These are phyloP conservation scores for Scopulariopsis brevicaulis DNA, from an alignment of 2,329 filamentous ascomycete genomes.

Conservation along the genomic window DNA sequence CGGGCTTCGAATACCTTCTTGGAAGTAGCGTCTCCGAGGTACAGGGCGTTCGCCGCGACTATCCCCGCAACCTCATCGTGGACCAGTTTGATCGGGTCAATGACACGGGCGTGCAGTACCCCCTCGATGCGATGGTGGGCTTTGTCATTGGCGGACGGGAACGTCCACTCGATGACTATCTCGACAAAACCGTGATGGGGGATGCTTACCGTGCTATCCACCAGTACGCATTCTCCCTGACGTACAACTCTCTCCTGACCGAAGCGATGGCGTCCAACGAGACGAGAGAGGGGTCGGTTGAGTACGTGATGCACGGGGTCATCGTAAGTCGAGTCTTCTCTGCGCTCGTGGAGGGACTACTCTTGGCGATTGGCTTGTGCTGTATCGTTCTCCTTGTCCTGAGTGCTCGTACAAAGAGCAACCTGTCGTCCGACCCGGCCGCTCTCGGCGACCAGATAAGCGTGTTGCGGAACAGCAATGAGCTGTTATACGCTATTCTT, in stretches of 20 bases:
- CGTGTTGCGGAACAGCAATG: constrained; percentile 9
- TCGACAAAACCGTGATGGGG: constrained; percentile 1
- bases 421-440: constrained; percentile 13
- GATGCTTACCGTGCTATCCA: constrained; percentile 14
- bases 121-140: constrained; percentile 19
- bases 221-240: constrained; percentile 18
- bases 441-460: constrained; percentile 12
- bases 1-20: constrained; percentile 21
- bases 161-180: constrained; percentile 1
- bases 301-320: constrained; percentile 14
- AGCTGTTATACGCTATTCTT: constrained; percentile 2
- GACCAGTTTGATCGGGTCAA: constrained; percentile 14
- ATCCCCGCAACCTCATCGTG: constrained; percentile 10
- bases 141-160: constrained; percentile 16
- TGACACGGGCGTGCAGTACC: constrained; percentile 6
- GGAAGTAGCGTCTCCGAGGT: constrained; percentile 13
- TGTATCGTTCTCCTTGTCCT: constrained; percentile 10
- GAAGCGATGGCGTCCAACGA: constrained; percentile 9
- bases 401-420: constrained; percentile 2
- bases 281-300: constrained; percentile 1
- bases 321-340: constrained; percentile 20
- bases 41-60: constrained; percentile 9
- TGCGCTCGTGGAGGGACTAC: constrained; percentile 14
- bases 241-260: constrained; percentile 8
- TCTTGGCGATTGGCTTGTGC: constrained; percentile 12